Evolutionary conservation across 257 asterid genomes (phyloP), one percentile per base, ranked within the genome.

Genomic region (Rauvolfia tetraphylla): DNA sequence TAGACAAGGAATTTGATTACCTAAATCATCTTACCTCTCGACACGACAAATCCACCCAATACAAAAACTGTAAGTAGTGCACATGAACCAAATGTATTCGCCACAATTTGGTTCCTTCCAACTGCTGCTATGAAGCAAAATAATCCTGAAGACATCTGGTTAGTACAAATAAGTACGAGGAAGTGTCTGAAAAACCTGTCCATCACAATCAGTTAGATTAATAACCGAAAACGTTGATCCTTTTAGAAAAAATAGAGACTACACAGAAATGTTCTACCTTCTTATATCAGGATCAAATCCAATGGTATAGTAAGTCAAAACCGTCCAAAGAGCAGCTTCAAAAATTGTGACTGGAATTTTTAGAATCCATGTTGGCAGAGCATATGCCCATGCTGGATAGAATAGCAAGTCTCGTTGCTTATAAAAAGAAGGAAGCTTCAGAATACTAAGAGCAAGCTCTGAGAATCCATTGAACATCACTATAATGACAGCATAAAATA

Each of bases 61-160:
- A 91, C 90, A 90, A 95, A 83, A 59, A 92, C 93, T 73, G 90
- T 90, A 75, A 95, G 75, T 93, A 92, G 63, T 36, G 98, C 96
- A 61, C 89, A 92, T 66, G 98, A 87, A 80, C 97, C 98, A 84
- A 88, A 86, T 29, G 98, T 92, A 82, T 92, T 92, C 54, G 98
- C 96, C 75, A 94, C 96, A 51, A 95, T 90, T 95, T 90, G 87
- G 73, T 83, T 91, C 81, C 98, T 82, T 71, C 98, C 98, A 63
- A 91, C 73, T 51, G 93, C 86, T 41, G 93, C 98, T 89, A 95
- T 86, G 79, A 92, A 87, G 0, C 98, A 97, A 65, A 92, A 95
- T 76, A 95, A 90, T 72, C 90, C 93, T 65, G 91, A 87, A 38
- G 98, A 88, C 98, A 95, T 95, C 84, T 95, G 98, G 86, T 92